These are phyloP conservation scores for Carex arenaria DNA, from an alignment of 202 grass and related monocot species.

Conservation along the genomic window DNA sequence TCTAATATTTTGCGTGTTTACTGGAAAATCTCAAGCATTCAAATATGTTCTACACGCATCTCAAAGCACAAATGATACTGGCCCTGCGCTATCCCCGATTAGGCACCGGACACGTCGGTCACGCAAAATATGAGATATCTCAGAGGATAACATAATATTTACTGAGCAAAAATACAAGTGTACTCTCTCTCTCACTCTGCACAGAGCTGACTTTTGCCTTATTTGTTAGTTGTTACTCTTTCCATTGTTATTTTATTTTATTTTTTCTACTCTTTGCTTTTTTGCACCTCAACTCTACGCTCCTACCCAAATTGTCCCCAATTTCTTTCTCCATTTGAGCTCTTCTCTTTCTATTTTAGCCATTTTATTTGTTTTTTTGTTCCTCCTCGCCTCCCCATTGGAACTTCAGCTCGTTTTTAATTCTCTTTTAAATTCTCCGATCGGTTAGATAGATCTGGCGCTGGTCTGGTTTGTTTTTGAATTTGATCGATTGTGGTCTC, in stretches of 20 bases:
- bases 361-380: neutral
- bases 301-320: conserved; percentile 8
- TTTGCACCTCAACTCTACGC: neutral
- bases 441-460: conserved; percentile 9
- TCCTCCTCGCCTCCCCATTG: neutral
- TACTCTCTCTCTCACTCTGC: conserved; percentile 6
- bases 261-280: neutral
- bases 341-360: neutral
- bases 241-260: neutral
- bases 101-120: too few species aligned
- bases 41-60: too few species aligned
- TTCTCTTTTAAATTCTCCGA: neutral
- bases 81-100: too few species aligned
- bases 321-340: neutral
- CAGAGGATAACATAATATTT: neutral
- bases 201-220: conserved; percentile 22
- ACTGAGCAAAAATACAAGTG: neutral
- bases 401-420: neutral
- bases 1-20: too few species aligned
- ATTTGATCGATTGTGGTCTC: neutral
- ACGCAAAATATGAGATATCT: too few species aligned
- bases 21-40: too few species aligned
- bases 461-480: neutral
- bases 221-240: conserved; percentile 19
- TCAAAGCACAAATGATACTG: too few species aligned